Evolutionary conservation across 306 rosid genomes (phyloP).

Genomic region (Rosa multiflora): DNA sequence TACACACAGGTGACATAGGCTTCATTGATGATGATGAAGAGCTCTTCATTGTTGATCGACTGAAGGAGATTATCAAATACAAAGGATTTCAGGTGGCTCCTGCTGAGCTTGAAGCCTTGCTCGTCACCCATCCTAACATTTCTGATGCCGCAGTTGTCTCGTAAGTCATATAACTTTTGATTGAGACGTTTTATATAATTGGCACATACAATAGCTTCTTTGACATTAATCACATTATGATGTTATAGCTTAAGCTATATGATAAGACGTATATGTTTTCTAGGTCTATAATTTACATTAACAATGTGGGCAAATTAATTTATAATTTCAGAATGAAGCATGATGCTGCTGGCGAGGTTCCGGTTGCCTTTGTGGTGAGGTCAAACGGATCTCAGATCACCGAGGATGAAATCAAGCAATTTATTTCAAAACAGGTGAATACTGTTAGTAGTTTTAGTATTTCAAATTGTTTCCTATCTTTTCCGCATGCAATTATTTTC

Average conservation of each 20-base stretch:
- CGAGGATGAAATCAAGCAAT: conserved; percentile 64
- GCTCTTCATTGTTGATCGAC: conserved; percentile 79
- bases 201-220: neutral
- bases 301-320: neutral
- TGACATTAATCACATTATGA: neutral
- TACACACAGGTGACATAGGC: conserved; percentile 85
- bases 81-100: conserved; percentile 93
- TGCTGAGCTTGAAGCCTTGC: conserved; percentile 82
- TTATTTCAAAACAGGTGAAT: conserved; percentile 63
- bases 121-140: conserved; percentile 61
- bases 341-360: conserved; percentile 80
- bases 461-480: neutral
- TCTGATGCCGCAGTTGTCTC: conserved; percentile 86
- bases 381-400: conserved; percentile 42
- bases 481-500: neutral
- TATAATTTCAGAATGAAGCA: conserved; percentile 59
- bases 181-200: neutral
- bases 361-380: conserved; percentile 77
- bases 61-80: conserved; percentile 86
- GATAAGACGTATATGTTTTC: neutral
- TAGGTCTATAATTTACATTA: neutral
- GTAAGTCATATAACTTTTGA: conserved; percentile 32
- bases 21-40: conserved; percentile 73
- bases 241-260: neutral
- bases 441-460: neutral